Base-by-base conservation (phyloP, 257 asterid genomes). In the Lycium barbarum region DNA sequence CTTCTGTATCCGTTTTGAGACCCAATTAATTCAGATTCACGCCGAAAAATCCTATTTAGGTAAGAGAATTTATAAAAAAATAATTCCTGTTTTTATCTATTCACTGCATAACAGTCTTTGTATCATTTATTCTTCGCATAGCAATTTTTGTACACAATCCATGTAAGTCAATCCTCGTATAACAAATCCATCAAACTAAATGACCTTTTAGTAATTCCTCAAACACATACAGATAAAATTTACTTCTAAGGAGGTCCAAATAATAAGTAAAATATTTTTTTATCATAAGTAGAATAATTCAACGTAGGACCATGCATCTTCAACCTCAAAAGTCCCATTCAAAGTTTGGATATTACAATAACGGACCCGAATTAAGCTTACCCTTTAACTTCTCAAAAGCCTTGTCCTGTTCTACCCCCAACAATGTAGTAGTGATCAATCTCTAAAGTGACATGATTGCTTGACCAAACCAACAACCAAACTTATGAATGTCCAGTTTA, bases 391-490 rank as follows among this genome's bases (percentile, higher is more conserved):
- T 67, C 74, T 67, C 47, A 35, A 66, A 67, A 17, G 79, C 79
- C 15, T 70, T 70, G 15, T 36, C 49, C 76, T 14, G 36, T 15
- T 67, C 22, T 6, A 35, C 5, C 76, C 74, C 51, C 7, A 36
- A 65, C 76, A 35, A 67, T 18, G 51, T 13, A 67, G 9, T 66
- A 6, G 74, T 36, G 38, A 74, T 74, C 81, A 49, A 74, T 74
- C 58, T 61, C 7, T 76, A 22, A 51, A 51, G 63, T 76, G 20
- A 76, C 38, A 51, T 76, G 81, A 76, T 76, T 49, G 22, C 26
- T 76, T 76, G 63, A 76, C 47, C 47, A 73, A 0, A 71, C 9
- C 35, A 20, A 76, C 47, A 15, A 22, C 81, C 45, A 51, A 76
- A 51, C 7, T 11, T 51, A 51, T 51, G 14, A 9, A 33, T 17